Evolutionary conservation across 768 basidiomycete species (phyloP), one percentile per base, ranked within the genome.

Genomic region (Pholiota microspora): DNA sequence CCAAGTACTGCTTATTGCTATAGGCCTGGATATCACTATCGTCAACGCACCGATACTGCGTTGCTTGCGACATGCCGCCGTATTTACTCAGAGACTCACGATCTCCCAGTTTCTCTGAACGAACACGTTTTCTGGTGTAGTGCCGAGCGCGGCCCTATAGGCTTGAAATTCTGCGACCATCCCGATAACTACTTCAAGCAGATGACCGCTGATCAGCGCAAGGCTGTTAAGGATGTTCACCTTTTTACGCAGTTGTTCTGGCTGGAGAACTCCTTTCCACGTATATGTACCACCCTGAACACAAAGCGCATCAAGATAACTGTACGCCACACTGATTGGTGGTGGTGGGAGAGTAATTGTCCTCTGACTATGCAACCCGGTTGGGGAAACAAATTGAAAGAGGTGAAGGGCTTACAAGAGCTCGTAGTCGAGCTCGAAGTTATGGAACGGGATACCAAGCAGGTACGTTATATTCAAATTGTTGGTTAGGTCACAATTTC

Each of bases 281-380:
- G 9, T 4, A 15, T 21, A 9, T 54, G 45, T 45, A 18, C 27
- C 4, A 21, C 18, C 1, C 6, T 54, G 16, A 44, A 45, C 13
- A 23, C 38, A 16, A 51, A 38, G 10, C 25, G 23, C 7, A 9
- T 59, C 15, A 55, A 55, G 28, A 48, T 59, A 12, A 59, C 58
- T 27, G 35, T 59, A 27, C 58, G 58, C 10, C 53, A 55, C n/a
- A 35, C 53, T 4, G 58, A 59, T 42, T 59, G 58, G 58, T 48
- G 49, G 49, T 40, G 15, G 24, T 54, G 53, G 53, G 53, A 54
- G 24, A 36, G n/a, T n/a, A 54, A 54, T 29, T 3, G 9, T 6
- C 53, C 7, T 2, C 27, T 54, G 35, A 24, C 13, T 8, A 35
- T 54, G 45, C 24, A 48, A 0, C 9, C 32, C 9, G 34, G 35